Conservation (phyloP, 257 asterid genomes). For the Ilex aquifolium region DNA sequence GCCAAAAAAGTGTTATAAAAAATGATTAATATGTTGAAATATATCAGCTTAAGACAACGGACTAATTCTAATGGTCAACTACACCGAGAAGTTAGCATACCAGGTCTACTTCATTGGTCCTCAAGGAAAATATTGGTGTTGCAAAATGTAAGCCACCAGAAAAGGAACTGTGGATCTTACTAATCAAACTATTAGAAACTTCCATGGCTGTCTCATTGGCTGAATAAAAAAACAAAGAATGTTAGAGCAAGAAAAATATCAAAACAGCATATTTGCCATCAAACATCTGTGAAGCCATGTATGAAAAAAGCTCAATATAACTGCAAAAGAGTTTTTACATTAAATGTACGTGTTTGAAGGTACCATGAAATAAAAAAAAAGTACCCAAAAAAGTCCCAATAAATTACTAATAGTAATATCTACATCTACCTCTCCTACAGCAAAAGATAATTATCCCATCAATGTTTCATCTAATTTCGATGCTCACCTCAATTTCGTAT, state of each 20-base stretch:
- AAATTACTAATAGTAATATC: too few species aligned
- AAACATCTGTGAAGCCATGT: too few species aligned
- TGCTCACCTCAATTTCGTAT: too few species aligned
- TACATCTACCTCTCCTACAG: too few species aligned
- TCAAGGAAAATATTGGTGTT: conserved; percentile 43
- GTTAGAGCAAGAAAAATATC: not conserved
- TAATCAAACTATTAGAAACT: conserved; percentile 46
- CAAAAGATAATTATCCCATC: too few species aligned
- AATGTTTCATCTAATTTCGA: too few species aligned
- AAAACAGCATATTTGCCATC: too few species aligned
- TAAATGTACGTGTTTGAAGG: too few species aligned
- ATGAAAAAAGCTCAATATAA: too few species aligned
- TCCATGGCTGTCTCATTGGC: conserved; percentile 41
- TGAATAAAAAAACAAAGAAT: conserved; percentile 2
- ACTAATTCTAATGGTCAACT: not conserved
- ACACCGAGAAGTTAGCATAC: conserved; percentile 26
- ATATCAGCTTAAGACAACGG: not conserved
- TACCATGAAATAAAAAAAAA: too few species aligned
- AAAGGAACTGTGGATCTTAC: conserved; percentile 44
- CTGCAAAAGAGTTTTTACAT: too few species aligned
- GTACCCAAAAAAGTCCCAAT: too few species aligned
- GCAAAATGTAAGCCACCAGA: conserved; percentile 67
- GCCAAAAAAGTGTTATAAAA: conserved; percentile 1
- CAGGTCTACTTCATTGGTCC: conserved; percentile 75
- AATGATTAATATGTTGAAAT: not conserved